phyloP scores from a whole-genome alignment of 139 green algal genomes.

The Auxenochlorella protothecoides region DNA sequence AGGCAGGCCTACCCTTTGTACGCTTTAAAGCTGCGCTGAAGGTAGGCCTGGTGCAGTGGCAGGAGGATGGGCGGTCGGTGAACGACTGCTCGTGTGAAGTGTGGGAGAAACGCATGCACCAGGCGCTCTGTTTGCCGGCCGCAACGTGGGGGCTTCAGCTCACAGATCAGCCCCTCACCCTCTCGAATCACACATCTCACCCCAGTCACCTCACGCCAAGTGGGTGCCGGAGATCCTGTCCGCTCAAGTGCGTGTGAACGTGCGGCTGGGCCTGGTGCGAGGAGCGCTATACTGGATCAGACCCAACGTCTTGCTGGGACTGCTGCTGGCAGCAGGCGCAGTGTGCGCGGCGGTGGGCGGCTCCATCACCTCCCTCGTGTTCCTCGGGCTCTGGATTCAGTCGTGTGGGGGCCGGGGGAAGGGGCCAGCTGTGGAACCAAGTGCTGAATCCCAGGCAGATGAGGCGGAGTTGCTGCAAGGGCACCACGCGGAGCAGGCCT shows the following conservation, averaged over 20 bases:
- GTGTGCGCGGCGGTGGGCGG: slow-evolving; percentile 7
- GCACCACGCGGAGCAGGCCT: no score
- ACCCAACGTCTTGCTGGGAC: slow-evolving; percentile 11
- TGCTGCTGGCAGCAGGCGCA: slow-evolving; percentile 4
- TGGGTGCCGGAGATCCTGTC: slow-evolving; percentile 21
- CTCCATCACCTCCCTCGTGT: background rate
- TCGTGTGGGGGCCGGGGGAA: no score
- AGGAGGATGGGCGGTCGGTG: background rate
- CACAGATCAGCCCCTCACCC: no score
- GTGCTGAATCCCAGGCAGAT: no score
- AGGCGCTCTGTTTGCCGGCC: no score
- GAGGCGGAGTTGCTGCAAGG: no score
- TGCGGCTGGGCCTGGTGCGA: slow-evolving; percentile 17
- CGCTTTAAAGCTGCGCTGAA: slow-evolving; percentile 17
- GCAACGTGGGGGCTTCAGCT: no score
- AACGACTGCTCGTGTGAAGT: no score
- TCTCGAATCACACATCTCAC: no score
- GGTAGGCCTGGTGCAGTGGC: background rate
- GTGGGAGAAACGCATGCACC: no score
- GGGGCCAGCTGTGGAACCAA: no score
- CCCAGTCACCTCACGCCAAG: background rate
- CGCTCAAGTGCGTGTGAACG: slow-evolving; percentile 11
- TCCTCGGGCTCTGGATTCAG: slow-evolving; percentile 5
- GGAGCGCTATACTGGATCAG: slow-evolving; percentile 18
- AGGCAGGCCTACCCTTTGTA: slow-evolving; percentile 15